Percentiles rank a stretch among this genome's conserved stretches.
Conservation (phyloP, 495 filamentous ascomycete genomes). For the Echria macrotheca region DNA sequence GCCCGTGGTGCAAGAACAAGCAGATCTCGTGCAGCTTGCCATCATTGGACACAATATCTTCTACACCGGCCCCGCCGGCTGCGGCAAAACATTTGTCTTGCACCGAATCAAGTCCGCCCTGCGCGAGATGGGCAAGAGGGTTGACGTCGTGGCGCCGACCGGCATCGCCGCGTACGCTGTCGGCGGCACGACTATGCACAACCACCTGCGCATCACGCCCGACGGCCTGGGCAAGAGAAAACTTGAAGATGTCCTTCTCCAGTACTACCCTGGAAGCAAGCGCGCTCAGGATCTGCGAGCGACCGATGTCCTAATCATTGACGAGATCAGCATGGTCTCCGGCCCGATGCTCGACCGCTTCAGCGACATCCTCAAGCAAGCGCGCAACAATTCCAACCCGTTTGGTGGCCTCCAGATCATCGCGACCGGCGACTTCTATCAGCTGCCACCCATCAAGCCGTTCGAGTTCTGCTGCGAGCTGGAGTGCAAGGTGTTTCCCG, state of each 20-base stretch:
- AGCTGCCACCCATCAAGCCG: constrained; percentile 87
- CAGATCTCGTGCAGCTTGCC: constrained; percentile 43
- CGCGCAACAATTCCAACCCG: no score
- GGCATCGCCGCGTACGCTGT: constrained; percentile 51
- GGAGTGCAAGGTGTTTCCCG: constrained; percentile 69
- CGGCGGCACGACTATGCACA: constrained; percentile 48
- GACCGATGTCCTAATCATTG: constrained; percentile 47
- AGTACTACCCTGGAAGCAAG: no score
- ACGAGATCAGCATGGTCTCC: constrained; percentile 49
- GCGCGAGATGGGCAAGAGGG: constrained; percentile 21
- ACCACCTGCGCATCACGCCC: constrained; percentile 50
- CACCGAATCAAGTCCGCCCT: constrained; percentile 41
- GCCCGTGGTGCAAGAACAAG: no score
- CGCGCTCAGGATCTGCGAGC: constrained; percentile 12
- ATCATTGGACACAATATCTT: constrained; percentile 50
- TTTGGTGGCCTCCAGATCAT: constrained; percentile 94
- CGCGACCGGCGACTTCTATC: constrained; percentile 93
- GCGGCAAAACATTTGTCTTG: constrained; percentile 54
- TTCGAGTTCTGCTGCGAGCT: constrained; percentile 69
- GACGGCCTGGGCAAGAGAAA: constrained; percentile 20
- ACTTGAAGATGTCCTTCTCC: no score
- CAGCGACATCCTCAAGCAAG: constrained; percentile 54
- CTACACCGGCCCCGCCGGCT: constrained; percentile 57
- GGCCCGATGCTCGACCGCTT: constrained; percentile 51
- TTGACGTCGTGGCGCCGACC: constrained; percentile 52